Evolutionary conservation across 2,329 filamentous ascomycete genomes (phyloP), one percentile per base, ranked within the genome.

Genomic region (Penicillium hordei): DNA sequence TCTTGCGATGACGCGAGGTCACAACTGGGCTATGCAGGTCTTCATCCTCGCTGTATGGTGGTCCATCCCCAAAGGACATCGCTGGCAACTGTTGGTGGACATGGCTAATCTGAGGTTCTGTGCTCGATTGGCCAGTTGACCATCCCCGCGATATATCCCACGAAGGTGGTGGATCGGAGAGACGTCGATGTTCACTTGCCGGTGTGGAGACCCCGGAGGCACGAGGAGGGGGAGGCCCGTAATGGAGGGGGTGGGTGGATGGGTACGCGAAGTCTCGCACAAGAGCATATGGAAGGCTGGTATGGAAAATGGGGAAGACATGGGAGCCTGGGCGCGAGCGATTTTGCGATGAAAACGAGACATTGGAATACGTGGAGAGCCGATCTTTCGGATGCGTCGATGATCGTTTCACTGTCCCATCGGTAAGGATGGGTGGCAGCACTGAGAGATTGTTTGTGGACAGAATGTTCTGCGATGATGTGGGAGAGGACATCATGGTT

Each of bases 211-310:
- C 82, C 57, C 88, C 89, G 0, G 92, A 95, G 9, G 86, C 65
- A 45, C 62, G 82, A n/a, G 86, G 85, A 52, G 89, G 88, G 17
- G 91, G 88, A n/a, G 93, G 90, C 1, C 94, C 94, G 81, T 96
- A 96, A 79, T 97, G 94, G 75, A 97, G 82, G 43, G 91, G 92
- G 74, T 97, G 90, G 55, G 83, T 82, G 27, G 84, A 73, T 33
- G 91, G 86, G 73, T 97, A 99, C 65, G 94, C 94, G 78, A 97
- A 99, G 81, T 99, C 94, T 70, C 94, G 89, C 64, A 99, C 93
- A 44, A 91, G 82, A n/a, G 92, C 87, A 74, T 97, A 97, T 7
- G 90, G 77, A 19, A 97, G 84, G 71, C 87, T 96, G 58, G 92
- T 94, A 68, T 91, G 89, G 75, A 91, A 94, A 68, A 89, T 81